phyloP scores from a whole-genome alignment of 441 rosid species.

The Eruca vesicaria region DNA sequence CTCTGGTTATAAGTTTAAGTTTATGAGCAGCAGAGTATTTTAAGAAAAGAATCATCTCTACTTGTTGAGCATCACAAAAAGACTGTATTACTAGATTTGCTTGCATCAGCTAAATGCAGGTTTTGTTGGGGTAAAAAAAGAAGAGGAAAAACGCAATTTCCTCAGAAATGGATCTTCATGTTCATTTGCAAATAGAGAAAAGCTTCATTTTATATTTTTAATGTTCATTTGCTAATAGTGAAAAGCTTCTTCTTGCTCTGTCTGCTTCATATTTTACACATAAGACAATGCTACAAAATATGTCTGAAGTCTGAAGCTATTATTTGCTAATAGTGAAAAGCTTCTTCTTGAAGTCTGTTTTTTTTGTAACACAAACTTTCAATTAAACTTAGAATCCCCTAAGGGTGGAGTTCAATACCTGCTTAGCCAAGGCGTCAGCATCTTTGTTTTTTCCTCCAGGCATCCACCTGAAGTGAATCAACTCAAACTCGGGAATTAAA shows the following conservation, averaged over 20 bases:
- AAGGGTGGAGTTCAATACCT: too few relatives aligned
- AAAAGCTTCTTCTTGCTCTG: not conserved
- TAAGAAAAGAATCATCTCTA: not conserved
- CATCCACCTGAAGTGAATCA: too few relatives aligned
- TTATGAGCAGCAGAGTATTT: slow-evolving; percentile 4
- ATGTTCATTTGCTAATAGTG: not conserved
- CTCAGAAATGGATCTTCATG: slow-evolving; percentile 12
- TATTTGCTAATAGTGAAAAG: too few relatives aligned
- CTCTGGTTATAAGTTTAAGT: slow-evolving; percentile 8
- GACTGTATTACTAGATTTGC: slow-evolving; percentile 24
- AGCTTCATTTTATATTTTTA: not conserved
- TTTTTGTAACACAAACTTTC: too few relatives aligned
- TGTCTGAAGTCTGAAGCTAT: too few relatives aligned
- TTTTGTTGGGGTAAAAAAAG: slow-evolving; percentile 5
- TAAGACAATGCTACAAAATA: not conserved
- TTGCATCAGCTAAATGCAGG: slow-evolving; percentile 59
- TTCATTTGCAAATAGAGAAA: not conserved
- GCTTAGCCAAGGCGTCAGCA: too few relatives aligned
- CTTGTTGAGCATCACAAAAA: not conserved
- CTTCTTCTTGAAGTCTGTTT: too few relatives aligned
- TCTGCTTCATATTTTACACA: not conserved
- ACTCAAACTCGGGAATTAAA: too few relatives aligned
- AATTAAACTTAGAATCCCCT: too few relatives aligned
- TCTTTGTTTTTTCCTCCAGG: too few relatives aligned
- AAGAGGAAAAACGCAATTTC: not conserved